Base-by-base conservation (phyloP, 2,329 filamentous ascomycete genomes). In the Fusarium caatingaense region DNA sequence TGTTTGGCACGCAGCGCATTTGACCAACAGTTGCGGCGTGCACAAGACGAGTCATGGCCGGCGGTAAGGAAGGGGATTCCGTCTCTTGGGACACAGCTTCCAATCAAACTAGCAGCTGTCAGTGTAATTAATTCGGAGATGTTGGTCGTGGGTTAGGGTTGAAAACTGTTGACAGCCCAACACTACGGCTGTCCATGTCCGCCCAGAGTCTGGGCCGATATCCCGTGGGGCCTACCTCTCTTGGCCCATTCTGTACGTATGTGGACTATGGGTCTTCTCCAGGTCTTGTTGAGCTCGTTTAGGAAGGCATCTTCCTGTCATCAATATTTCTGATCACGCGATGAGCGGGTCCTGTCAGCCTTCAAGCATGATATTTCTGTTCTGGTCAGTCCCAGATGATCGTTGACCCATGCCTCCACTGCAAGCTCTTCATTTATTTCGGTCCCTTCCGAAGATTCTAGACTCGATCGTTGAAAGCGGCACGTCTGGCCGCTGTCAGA, bases 111-210 rank as follows among this genome's bases (percentile, higher is more conserved):
- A 37, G 18, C 34, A n/a, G 18, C 34, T 37, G 18, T 37, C 34
- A 37, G 10, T 37, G 34, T 37, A 37, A 37, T 37, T n/a, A 37
- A 12, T 37, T 34, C 56, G 23, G 23, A 50, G 30, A 53, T 37
- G 32, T 20, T 44, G 12, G n/a, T 47, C 50, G 49, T 66, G 64
- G 64, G 64, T 66, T 56, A 66, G 64, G 62, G 64, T 66, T 66
- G 16, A 66, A 30, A 25, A n/a, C 23, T 42, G 49, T 62, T 56
- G 23, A 60, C 30, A 23, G 50, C 45, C 62, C 62, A 66, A 23
- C 21, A n/a, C 44, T 41, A 34, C 23, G 44, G 56, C 56, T 16
- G n/a, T 37, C 56, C 55, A 56, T 46, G 49, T 23, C 49, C 48
- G 44, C 56, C 45, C 45, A 66, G 60, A 50, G 27, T 25, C 49